These are phyloP conservation scores for Kentomonas sorsogonicus DNA, from an alignment of 208 protist genomes.

Conservation along the genomic window DNA sequence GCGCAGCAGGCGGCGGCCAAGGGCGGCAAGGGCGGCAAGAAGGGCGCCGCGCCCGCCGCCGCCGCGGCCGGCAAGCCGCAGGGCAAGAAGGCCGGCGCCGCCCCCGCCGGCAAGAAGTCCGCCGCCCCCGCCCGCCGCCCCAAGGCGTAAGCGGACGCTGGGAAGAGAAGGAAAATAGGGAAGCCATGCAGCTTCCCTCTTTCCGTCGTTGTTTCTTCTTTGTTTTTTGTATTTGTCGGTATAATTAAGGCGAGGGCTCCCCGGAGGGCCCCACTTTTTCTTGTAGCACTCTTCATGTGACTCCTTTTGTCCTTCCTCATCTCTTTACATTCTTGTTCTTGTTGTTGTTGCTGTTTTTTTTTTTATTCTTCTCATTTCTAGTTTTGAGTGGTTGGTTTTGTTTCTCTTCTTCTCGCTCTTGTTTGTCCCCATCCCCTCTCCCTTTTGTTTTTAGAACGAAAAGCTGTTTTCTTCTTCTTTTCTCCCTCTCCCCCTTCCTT, in stretches of 20 bases:
- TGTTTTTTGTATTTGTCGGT: no score
- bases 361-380: neutral
- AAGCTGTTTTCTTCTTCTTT: neutral
- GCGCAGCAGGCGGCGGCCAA: slow-evolving; percentile 23
- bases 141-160: no score
- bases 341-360: slow-evolving; percentile 1
- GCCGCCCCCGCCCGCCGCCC: neutral
- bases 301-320: slow-evolving; percentile 1
- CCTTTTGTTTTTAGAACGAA: neutral
- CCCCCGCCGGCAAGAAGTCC: slow-evolving; percentile 26
- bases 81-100: slow-evolving; percentile 23
- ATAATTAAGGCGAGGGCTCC: no score
- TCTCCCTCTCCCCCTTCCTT: slow-evolving; percentile 12
- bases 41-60: slow-evolving; percentile 16
- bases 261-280: no score
- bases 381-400: neutral
- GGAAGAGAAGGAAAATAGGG: neutral
- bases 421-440: neutral
- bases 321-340: slow-evolving; percentile 4
- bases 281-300: no score
- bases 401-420: neutral
- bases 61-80: slow-evolving; percentile 8
- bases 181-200: no score
- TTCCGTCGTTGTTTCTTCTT: no score
- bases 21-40: slow-evolving; percentile 19